phyloP scores from a whole-genome alignment of 441 rosid genomes.

The Capsella rubella region DNA sequence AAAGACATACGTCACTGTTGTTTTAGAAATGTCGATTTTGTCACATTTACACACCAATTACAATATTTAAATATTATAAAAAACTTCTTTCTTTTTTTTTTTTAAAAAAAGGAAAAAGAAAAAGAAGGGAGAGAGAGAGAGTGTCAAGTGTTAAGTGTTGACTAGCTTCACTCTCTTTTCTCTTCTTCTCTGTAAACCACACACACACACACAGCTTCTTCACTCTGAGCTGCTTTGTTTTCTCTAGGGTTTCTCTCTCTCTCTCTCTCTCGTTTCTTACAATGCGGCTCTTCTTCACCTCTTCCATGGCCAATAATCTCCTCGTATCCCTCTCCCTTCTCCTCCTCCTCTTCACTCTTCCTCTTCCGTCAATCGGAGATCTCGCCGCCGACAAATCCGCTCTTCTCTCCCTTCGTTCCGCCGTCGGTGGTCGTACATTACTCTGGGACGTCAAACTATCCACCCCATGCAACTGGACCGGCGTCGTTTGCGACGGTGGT shows the following conservation, averaged over 20 bases:
- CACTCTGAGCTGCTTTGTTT: neutral
- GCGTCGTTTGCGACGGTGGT: slow-evolving; percentile 65
- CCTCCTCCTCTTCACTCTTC: slow-evolving; percentile 38
- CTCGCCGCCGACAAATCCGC: slow-evolving; percentile 79
- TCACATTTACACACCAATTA: slow-evolving; percentile 15
- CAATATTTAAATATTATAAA: neutral
- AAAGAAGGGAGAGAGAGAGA: slow-evolving; percentile 2
- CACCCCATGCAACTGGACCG: slow-evolving; percentile 81
- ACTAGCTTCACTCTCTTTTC: slow-evolving; percentile 35
- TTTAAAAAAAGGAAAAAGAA: neutral
- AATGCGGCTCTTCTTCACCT: slow-evolving; percentile 16
- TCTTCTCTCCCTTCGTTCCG: slow-evolving; percentile 72
- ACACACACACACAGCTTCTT: slow-evolving; percentile 31
- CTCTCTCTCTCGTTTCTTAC: slow-evolving; percentile 1
- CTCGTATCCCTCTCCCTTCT: slow-evolving; percentile 17
- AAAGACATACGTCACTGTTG: slow-evolving; percentile 37
- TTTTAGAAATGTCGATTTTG: slow-evolving; percentile 37
- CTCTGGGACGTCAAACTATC: slow-evolving; percentile 66
- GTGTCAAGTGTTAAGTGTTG: slow-evolving; percentile 40
- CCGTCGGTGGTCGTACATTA: slow-evolving; percentile 82
- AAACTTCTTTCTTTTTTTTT: neutral
- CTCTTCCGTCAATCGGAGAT: slow-evolving; percentile 55
- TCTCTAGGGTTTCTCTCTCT: slow-evolving; percentile 26
- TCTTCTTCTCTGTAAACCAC: slow-evolving; percentile 27
- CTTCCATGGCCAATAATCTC: slow-evolving; percentile 21